Percentiles rank a stretch among this genome's conserved stretches.
Evolutionary conservation across 2,329 filamentous ascomycete species (phyloP).

Genomic region (Sclerotinia trifoliorum): DNA sequence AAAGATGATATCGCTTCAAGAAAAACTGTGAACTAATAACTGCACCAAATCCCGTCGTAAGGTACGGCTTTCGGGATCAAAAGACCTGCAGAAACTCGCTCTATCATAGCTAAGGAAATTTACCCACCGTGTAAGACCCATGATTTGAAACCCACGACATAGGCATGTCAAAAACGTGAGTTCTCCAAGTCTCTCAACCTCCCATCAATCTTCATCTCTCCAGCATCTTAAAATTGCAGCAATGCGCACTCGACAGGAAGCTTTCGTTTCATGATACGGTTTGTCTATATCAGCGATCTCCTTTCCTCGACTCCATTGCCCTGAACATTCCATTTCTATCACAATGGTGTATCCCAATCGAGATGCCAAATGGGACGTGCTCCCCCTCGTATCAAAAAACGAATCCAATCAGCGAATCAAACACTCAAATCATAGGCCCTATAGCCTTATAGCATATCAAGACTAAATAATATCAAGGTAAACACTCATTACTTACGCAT

Average conservation of each 20-base stretch:
- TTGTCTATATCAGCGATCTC: not conserved
- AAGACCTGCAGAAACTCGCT: not conserved
- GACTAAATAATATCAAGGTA: too few species aligned
- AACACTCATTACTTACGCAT: too few species aligned
- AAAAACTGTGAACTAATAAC: not conserved
- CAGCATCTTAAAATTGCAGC: not conserved
- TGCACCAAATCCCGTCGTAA: too few species aligned
- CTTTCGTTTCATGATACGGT: not conserved
- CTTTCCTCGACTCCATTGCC: not conserved
- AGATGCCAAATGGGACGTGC: not conserved
- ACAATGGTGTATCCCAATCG: too few species aligned
- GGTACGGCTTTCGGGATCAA: not conserved
- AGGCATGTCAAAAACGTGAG: not conserved
- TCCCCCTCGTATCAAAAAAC: not conserved
- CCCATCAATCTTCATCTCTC: not conserved
- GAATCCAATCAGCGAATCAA: too few species aligned
- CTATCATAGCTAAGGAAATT: not conserved
- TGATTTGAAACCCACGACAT: not conserved
- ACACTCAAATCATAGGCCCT: too few species aligned
- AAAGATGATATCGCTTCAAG: not conserved
- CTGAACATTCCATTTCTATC: not conserved
- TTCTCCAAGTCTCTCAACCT: not conserved
- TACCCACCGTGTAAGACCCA: not conserved
- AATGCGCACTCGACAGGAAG: not conserved
- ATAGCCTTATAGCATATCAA: too few species aligned